Evolutionary conservation across 768 basidiomycete genomes (phyloP).

Genomic region (Phaeolepiota aurea): DNA sequence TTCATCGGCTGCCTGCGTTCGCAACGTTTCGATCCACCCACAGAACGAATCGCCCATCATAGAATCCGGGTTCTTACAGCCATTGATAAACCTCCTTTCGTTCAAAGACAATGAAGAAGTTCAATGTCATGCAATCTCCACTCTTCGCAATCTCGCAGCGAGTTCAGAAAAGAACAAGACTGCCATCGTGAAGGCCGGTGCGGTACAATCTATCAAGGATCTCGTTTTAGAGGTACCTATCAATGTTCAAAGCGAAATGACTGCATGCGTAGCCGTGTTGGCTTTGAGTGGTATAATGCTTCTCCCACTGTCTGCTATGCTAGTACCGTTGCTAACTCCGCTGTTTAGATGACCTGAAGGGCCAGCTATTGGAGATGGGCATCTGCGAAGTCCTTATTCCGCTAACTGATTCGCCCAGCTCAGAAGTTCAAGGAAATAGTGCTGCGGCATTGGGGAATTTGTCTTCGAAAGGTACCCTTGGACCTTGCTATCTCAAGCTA

Average conservation of each 20-base stretch:
- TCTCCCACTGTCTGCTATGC: too few species aligned
- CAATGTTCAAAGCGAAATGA: conserved; percentile 99
- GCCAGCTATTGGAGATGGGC: conserved; percentile 94
- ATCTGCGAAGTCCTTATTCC: conserved; percentile 97
- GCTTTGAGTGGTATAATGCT: conserved; percentile 76
- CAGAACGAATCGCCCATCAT: conserved; percentile 99
- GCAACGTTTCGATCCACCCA: conserved; percentile 98
- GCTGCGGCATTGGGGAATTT: conserved; percentile 96
- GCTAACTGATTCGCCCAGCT: conserved; percentile 89
- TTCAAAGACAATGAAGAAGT: conserved; percentile 99
- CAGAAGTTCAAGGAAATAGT: conserved; percentile 98
- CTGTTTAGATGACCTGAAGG: conserved; percentile 84
- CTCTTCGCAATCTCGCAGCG: conserved; percentile 91
- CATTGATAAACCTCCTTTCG: conserved; percentile 89
- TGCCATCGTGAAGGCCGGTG: conserved; percentile 96
- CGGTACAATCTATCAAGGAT: conserved; percentile 94
- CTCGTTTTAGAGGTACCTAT: conserved; percentile 91
- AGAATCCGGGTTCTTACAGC: conserved; percentile 94
- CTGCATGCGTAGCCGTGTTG: conserved; percentile 94
- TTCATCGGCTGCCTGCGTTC: conserved; percentile 96
- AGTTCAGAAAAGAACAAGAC: conserved; percentile 98
- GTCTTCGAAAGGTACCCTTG: conserved; percentile 79
- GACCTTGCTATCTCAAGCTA: not conserved
- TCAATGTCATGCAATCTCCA: conserved; percentile 98
- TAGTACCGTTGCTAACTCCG: conserved; percentile 4